Evolutionary conservation across 148 eudicot genomes (phyloP), one percentile per base, ranked within the genome.

Genomic region (Heliosperma pusillum): DNA sequence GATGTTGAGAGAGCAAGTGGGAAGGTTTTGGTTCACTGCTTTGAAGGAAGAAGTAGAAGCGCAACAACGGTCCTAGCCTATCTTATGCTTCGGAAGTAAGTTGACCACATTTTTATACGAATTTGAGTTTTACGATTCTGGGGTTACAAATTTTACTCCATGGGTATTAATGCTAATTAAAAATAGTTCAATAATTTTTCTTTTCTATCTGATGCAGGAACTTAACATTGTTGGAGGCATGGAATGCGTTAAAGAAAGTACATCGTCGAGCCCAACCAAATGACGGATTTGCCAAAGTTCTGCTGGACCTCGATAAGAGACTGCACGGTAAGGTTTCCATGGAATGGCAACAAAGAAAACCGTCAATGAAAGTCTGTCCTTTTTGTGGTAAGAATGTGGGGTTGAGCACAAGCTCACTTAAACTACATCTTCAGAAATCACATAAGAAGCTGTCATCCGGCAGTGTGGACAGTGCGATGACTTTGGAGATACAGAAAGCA

Each of bases 391-490:
- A 95, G 85, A 90, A 92, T 77, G 97, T 97, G 27, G 97, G 97
- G 7, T 78, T 95, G 81, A 95, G 99, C 84, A 95, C 89, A 79
- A 92, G 97, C 78, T 95, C 99, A 13, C 87, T 95, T 72, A 92
- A 90, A 82, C 97, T 92, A 80, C 99, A 95, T 83, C 72, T 92
- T 77, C 97, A 95, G 85, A 95, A 95, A 81, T 80, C 89, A 26
- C 99, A 95, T 81, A 92, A 83, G 84, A 90, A 87, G 65, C 83
- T 95, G 61, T 95, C 98, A 5, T 92, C 97, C 0, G 99, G 99
- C 67, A 95, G 99, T 33, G 96, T 95, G 75, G 99, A 95, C 83
- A 95, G 97, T 77, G 99, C 99, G 73, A 95, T 92, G 99, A 88
- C 87, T 7, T 78, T 92, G 97, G 99, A 95, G 82, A 95, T 95